A percentile compares a stretch with the other conserved stretches of the same genome.
phyloP scores from a whole-genome alignment of 2,329 filamentous ascomycete genomes.

The Teratosphaeriaceae sp. region DNA sequence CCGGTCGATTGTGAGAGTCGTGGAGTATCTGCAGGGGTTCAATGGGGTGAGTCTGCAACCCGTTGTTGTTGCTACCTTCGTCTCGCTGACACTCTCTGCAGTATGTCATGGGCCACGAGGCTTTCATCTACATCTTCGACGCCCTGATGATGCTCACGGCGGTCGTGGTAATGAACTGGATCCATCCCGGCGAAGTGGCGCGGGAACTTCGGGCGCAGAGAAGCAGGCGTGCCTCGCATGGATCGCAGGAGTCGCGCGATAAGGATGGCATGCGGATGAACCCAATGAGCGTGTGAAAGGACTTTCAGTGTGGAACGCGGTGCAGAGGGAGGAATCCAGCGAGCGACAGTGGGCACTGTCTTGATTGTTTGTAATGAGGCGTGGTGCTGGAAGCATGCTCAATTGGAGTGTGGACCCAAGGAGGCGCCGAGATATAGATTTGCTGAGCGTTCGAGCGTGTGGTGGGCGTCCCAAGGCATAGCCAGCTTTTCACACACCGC shows the following conservation, averaged over 20 bases:
- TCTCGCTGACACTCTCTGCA: not conserved
- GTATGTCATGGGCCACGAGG: slow-evolving; percentile 34
- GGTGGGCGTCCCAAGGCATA: too few relatives aligned
- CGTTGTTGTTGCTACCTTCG: too few relatives aligned
- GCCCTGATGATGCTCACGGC: slow-evolving; percentile 18
- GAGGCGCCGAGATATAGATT: too few relatives aligned
- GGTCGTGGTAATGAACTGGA: slow-evolving; percentile 16
- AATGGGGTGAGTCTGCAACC: too few relatives aligned
- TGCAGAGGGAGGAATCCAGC: too few relatives aligned
- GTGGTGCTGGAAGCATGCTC: too few relatives aligned
- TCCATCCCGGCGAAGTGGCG: slow-evolving; percentile 19
- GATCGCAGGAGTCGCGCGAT: not conserved
- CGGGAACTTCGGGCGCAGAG: slow-evolving; percentile 2
- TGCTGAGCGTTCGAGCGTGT: too few relatives aligned
- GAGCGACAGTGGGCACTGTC: too few relatives aligned
- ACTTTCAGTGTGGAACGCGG: not conserved
- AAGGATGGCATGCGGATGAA: not conserved
- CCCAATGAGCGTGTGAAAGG: not conserved
- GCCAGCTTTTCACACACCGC: too few relatives aligned
- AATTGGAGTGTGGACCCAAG: too few relatives aligned
- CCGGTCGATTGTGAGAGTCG: slow-evolving; percentile 42
- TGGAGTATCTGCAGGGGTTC: slow-evolving; percentile 43
- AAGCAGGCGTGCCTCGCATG: too few relatives aligned
- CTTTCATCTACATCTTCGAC: slow-evolving; percentile 24
- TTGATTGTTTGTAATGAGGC: too few relatives aligned